Conservation (phyloP, 257 asterid species). For the Fraxinus excelsior region DNA sequence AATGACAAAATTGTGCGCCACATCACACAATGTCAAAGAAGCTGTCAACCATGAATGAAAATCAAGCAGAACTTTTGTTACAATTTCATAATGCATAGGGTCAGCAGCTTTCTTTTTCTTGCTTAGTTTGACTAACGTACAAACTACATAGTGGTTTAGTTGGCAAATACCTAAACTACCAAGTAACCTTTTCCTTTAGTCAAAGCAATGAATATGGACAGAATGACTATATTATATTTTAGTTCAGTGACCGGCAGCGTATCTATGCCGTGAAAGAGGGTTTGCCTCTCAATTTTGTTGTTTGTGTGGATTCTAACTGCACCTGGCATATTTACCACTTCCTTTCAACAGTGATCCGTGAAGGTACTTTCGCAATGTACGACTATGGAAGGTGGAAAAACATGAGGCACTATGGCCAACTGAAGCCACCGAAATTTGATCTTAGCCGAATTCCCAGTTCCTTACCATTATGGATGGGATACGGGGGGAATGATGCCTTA, state of each 20-base stretch:
- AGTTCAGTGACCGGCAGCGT: no score
- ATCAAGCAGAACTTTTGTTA: no score
- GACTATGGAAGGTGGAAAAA: conserved; percentile 85
- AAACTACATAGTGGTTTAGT: not conserved
- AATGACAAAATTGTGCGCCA: no score
- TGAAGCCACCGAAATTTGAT: conserved; percentile 74
- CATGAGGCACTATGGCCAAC: conserved; percentile 55
- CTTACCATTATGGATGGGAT: conserved; percentile 87
- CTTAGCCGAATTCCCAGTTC: conserved; percentile 69
- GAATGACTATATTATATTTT: no score
- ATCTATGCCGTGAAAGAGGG: no score
- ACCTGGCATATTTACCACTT: not conserved
- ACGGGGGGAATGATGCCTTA: conserved; percentile 84
- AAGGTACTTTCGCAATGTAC: conserved; percentile 81
- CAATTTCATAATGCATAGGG: not conserved
- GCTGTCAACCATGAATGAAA: no score
- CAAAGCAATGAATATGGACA: not conserved
- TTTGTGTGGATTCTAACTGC: not conserved
- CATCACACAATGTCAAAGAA: no score
- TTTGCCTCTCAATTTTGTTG: not conserved
- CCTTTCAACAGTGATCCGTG: conserved; percentile 73
- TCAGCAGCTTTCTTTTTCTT: not conserved
- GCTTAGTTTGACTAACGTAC: not conserved
- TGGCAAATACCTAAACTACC: not conserved
- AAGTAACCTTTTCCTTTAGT: not conserved